Evolutionary conservation across 345 rosid species (phyloP), one percentile per base, ranked within the genome.

Genomic region (Moringa oleifera): DNA sequence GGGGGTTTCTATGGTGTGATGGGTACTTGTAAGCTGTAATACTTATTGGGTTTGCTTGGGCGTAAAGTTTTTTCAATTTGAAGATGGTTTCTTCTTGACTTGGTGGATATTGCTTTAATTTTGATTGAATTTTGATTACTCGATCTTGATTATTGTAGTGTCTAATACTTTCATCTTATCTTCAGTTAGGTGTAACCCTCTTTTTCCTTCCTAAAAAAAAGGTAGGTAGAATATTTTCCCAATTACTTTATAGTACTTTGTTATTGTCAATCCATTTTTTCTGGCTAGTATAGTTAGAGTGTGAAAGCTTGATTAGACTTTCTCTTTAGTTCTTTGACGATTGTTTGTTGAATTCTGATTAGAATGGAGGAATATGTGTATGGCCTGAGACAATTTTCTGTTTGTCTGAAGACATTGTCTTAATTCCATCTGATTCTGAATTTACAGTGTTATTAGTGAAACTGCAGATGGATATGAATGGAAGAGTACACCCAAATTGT

Each of bases 401-500:
- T 4, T 41, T 41, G 37, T 9, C 16, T 41, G 6, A 7, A 41
- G 1, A 15, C 1, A 18, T 20, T 67, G 65, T 67, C 41, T 46
- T 67, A 52, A 31, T 59, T 22, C 25, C 20, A 18, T 23, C 22
- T 23, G 21, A 12, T 51, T 4, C 20, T 22, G 61, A 55, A 68
- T 61, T 50, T 25, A 25, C 72, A 5, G 61, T 9, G 51, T 25
- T 50, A 24, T 57, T 31, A 57, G 33, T 21, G 21, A 75, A 28
- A 28, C 33, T 28, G 5, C 47, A 41, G 47, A 16, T 5, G 47
- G 47, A 41, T 9, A 41, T 41, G 47, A 53, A 54, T 25, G 62
- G 71, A 61, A 76, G 61, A 67, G 79, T 73, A 20, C 82, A 76
- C 60, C 79, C 72, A 0, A 72, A 80, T 60, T 85, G 90, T 25